Evolutionary conservation across 129 eudicot genomes (phyloP), one percentile per base, ranked within the genome.

Genomic region (Sambucus nigra): DNA sequence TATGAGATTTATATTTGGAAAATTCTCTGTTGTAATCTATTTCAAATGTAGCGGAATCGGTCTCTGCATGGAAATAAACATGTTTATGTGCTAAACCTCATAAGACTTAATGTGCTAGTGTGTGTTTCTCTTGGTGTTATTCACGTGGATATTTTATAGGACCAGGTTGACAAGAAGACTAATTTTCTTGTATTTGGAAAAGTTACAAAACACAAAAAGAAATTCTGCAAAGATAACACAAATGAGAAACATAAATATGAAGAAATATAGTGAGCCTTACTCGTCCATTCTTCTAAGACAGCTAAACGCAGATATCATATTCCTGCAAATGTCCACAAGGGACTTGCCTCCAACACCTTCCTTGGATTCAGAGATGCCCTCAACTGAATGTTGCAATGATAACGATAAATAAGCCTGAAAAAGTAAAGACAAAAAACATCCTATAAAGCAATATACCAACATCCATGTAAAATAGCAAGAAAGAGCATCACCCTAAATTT

Each of bases 371-470:
- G 70, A 49, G 14, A 38, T 47, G 45, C 69, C 75, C 64, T 74
- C 77, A 63, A 61, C 46, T 5, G 72, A 60, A 52, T 60, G 50
- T 39, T 67, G 63, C 22, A 60, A 47, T 22, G 82, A 60, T 55
- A 81, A 56, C 9, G 73, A 66, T 67, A 91, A 29, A 68, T 68
- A 85, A 47, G 98, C 95, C 98, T 91, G 67, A 31, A 63, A 51
- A 41, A 51, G 25, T 60, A 51, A 41, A 51, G 25, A 68, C 5
- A 39, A 5, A 35, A 15, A 15, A n/a, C 17, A 23, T 5, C 35
- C 47, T 28, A 29, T 10, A 52, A 60, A 22, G 16, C 49, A 45
- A 5, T 51, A 35, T 27, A 39, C 24, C 18, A 53, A 52, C 12
- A 17, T n/a, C n/a, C n/a, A n/a, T 12, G 22, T 20, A 50, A 7